Percentiles rank a stretch among this genome's conserved stretches.
These are phyloP conservation scores for Viola odorata DNA, from an alignment of 345 rosid species.

Conservation along the genomic window DNA sequence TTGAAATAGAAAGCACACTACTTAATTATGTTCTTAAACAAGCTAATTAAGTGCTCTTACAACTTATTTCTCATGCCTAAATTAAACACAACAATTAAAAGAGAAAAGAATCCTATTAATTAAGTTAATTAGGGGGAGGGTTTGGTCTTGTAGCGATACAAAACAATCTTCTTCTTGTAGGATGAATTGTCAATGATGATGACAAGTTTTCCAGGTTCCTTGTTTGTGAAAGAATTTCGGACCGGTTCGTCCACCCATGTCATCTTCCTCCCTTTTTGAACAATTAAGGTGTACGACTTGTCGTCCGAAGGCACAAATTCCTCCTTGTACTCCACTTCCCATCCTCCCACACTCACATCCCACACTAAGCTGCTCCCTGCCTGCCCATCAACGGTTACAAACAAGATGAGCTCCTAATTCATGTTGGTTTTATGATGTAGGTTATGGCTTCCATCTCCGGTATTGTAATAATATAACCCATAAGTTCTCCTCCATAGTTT, in stretches of 20 bases:
- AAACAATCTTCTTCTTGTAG: constrained; percentile 22
- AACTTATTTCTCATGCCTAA: not conserved
- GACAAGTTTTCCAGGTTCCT: constrained; percentile 24
- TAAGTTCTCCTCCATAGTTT: too few relatives aligned
- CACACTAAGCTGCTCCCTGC: constrained; percentile 15
- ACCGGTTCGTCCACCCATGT: constrained; percentile 6
- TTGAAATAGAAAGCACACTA: too few relatives aligned
- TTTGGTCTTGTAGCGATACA: constrained; percentile 19
- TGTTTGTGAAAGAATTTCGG: constrained; percentile 18
- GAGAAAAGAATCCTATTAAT: not conserved
- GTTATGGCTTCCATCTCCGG: too few relatives aligned
- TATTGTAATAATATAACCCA: too few relatives aligned
- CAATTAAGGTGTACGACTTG: constrained; percentile 19
- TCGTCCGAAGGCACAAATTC: constrained; percentile 22
- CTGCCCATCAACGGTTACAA: not conserved
- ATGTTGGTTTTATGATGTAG: too few relatives aligned
- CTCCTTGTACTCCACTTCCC: constrained; percentile 30
- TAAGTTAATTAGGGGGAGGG: not conserved
- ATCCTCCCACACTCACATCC: constrained; percentile 20
- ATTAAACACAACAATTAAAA: not conserved
- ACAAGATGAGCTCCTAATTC: too few relatives aligned
- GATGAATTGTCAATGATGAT: constrained; percentile 20
- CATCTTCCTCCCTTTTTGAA: constrained; percentile 18
- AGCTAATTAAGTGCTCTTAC: not conserved
- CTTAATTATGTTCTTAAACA: too few relatives aligned